Base-by-base conservation (phyloP, 805 yeast genomes). In the Pichia thaimueangensis region DNA sequence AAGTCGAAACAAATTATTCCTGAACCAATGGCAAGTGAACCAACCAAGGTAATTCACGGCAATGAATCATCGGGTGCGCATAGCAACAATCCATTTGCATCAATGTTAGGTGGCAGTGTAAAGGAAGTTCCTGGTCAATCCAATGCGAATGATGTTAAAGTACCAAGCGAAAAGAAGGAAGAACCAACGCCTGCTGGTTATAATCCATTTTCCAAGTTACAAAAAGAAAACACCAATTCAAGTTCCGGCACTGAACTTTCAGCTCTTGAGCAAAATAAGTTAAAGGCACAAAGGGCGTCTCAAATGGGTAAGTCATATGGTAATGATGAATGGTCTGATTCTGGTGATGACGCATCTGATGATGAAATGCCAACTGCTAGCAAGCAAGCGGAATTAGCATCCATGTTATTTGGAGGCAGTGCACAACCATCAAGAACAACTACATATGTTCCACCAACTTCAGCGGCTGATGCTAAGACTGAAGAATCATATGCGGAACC, bases 251-350 rank as follows among this genome's bases (percentile, higher is more conserved):
- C 45, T 29, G 46, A 45, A 12, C 31, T 77, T 12, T 49, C 54
- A 19, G 47, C 60, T 17, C 48, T 79, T 49, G 86, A 81, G 54
- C 64, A 74, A 1, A 69, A 69, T 47, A 76, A 77, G 46, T 76
- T 83, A 23, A 82, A 78, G 43, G 82, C 80, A 2, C 89, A 83
- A 60, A 70, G 93, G 60, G 77, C 74, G 22, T 76, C 85, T 7
- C 91, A 84, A 58, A 70, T 89, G 60, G 81, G 81, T 4, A 53
- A 65, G 32, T n/a, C n/a, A n/a, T n/a, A n/a, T n/a, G 63, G 64
- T 8, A 68, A 63, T 30, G 68, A 64, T 39, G 78, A 65, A 43
- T 57, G 62, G 55, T 55, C 61, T 3, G 77, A 77, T 47, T 76
- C 73, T 40, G 67, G 51, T 4, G 51, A 53, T 5, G 63, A 54